A percentile compares a stretch with the other conserved stretches of the same genome.
Evolutionary conservation across 345 rosid species (phyloP).

Genomic region (Lenwebbia sp.): DNA sequence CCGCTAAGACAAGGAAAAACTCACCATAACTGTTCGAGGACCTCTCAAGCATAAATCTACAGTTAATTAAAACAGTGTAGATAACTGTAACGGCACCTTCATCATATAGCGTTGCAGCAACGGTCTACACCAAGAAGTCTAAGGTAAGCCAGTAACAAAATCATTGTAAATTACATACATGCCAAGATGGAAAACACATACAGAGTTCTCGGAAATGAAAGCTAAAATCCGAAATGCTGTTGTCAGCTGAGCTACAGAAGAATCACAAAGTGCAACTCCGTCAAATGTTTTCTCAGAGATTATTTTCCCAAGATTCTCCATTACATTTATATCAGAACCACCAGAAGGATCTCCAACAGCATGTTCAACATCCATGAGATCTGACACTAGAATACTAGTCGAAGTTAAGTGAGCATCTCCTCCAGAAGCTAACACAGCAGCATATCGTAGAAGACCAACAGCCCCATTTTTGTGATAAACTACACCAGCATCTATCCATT

Average conservation of each 20-base stretch:
- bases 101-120: constrained; percentile 74
- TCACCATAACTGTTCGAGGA: constrained; percentile 84
- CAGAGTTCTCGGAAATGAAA: constrained; percentile 73
- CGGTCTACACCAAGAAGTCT: constrained; percentile 42
- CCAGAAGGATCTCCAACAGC: constrained; percentile 62
- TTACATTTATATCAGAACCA: constrained; percentile 60
- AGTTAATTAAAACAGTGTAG: constrained; percentile 71
- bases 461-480: constrained; percentile 90
- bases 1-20: background rate
- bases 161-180: background rate
- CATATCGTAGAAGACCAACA: constrained; percentile 85
- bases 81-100: constrained; percentile 82
- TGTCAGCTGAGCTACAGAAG: constrained; percentile 82
- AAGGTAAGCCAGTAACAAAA: constrained; percentile 1
- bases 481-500: constrained; percentile 91
- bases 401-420: constrained; percentile 87
- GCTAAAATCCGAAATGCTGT: constrained; percentile 88
- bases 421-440: constrained; percentile 83
- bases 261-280: constrained; percentile 74
- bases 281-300: constrained; percentile 75
- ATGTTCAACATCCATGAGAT: constrained; percentile 65
- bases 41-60: constrained; percentile 94
- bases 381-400: constrained; percentile 61
- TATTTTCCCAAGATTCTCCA: constrained; percentile 87
- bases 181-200: constrained; percentile 22